These are phyloP conservation scores for Leptographium radiaticola DNA, from an alignment of 2,329 filamentous ascomycete species.

Conservation along the genomic window DNA sequence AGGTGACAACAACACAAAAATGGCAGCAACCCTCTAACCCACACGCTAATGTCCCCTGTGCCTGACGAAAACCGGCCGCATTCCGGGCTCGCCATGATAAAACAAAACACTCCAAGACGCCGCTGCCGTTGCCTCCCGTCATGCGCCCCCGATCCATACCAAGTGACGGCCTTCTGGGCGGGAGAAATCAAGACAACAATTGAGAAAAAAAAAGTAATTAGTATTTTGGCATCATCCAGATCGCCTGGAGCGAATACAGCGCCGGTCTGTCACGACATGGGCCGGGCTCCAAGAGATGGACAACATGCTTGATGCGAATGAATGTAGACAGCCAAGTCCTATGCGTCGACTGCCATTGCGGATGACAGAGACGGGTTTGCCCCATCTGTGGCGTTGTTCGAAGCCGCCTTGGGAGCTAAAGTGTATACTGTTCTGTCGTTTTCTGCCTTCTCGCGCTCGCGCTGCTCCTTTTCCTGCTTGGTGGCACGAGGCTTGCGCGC, in stretches of 20 bases:
- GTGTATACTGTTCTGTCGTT: conserved; percentile 22
- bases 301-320: background rate
- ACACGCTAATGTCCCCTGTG: too few relatives aligned
- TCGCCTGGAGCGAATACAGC: background rate
- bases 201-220: background rate
- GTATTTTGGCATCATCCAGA: background rate
- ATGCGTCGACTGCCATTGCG: conserved; percentile 11
- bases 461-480: conserved; percentile 70
- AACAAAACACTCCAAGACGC: background rate
- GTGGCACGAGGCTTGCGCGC: conserved; percentile 74
- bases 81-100: background rate
- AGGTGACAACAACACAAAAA: too few relatives aligned
- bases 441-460: conserved; percentile 69
- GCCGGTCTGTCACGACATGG: background rate
- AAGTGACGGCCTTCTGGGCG: background rate
- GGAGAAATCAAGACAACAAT: background rate
- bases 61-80: too few relatives aligned
- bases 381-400: background rate
- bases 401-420: background rate
- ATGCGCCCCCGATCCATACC: background rate
- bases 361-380: conserved; percentile 6
- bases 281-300: background rate
- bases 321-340: background rate
- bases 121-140: background rate
- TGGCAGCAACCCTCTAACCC: too few relatives aligned